These are phyloP conservation scores for Candida taoyuanica DNA, from an alignment of 805 yeast genomes.

Conservation along the genomic window DNA sequence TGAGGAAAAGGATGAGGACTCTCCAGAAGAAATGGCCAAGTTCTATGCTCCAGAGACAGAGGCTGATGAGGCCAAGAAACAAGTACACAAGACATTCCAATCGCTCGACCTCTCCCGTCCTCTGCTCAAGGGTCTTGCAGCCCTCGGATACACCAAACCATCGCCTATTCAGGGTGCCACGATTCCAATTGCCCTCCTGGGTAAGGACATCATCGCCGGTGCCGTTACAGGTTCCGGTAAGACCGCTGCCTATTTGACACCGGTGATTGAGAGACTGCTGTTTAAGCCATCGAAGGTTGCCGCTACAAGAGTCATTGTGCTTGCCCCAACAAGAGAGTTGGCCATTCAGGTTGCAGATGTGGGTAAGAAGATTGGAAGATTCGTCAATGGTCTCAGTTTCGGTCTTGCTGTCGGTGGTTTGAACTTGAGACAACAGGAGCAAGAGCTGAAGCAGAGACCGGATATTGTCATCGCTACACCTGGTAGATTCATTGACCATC, in stretches of 20 bases:
- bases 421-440: conserved; percentile 92
- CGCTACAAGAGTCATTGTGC: conserved; percentile 83
- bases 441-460: conserved; percentile 85
- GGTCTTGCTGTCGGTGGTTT: conserved; percentile 98
- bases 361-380: conserved; percentile 78
- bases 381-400: conserved; percentile 69
- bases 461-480: conserved; percentile 98
- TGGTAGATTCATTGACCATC: conserved; percentile 96
- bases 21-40: conserved; percentile 77
- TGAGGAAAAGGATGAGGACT: conserved; percentile 40
- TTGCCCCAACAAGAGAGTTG: conserved; percentile 96
- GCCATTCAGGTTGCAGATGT: conserved; percentile 96
- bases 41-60: conserved; percentile 63
- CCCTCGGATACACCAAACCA: conserved; percentile 80
- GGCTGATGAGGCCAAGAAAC: conserved; percentile 47
- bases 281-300: conserved; percentile 85
- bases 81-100: conserved; percentile 62
- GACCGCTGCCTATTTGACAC: conserved; percentile 97
- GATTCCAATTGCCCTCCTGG: conserved; percentile 87
- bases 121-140: conserved; percentile 73
- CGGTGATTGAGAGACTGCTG: conserved; percentile 86
- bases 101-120: conserved; percentile 85
- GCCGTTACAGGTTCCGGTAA: conserved; percentile 99
- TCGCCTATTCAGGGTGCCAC: conserved; percentile 93
- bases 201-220: conserved; percentile 97